phyloP scores from a whole-genome alignment of 2,329 filamentous ascomycete species.

The Zymoseptoria pseudotritici region DNA sequence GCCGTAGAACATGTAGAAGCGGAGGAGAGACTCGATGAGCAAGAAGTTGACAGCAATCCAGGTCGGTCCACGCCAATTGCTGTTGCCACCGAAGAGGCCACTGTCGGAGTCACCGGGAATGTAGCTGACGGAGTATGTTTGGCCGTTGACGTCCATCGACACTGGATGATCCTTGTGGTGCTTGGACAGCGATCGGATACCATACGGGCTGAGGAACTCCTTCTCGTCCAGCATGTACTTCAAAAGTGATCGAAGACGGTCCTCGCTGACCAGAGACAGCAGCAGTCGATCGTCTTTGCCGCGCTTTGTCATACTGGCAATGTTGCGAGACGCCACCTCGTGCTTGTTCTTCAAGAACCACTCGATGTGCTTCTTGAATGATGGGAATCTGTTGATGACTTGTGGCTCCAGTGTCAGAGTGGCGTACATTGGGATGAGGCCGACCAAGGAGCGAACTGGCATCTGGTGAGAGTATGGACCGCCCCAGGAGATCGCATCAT shows the following conservation, averaged over 20 bases:
- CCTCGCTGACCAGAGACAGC: constrained; percentile 83
- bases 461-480: constrained; percentile 90
- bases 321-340: constrained; percentile 85
- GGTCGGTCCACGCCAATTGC: constrained; percentile 91
- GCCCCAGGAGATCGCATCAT: constrained; percentile 94
- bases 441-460: constrained; percentile 84
- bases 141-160: constrained; percentile 92
- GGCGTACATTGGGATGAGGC: constrained; percentile 86
- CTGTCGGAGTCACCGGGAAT: constrained; percentile 95
- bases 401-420: constrained; percentile 90
- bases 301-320: constrained; percentile 83
- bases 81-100: constrained; percentile 91
- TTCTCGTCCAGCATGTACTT: constrained; percentile 88
- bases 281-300: constrained; percentile 86
- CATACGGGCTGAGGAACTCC: constrained; percentile 84
- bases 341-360: constrained; percentile 89
- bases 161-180: constrained; percentile 84
- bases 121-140: constrained; percentile 80
- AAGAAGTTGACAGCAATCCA: constrained; percentile 97
- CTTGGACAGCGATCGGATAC: constrained; percentile 86
- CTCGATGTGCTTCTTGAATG: constrained; percentile 85
- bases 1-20: constrained; percentile 95
- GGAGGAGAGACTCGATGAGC: constrained; percentile 84
- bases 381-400: constrained; percentile 81
- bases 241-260: constrained; percentile 82